These are phyloP conservation scores for Melaleuca alternifolia DNA, from an alignment of 345 rosid species.

Conservation along the genomic window DNA sequence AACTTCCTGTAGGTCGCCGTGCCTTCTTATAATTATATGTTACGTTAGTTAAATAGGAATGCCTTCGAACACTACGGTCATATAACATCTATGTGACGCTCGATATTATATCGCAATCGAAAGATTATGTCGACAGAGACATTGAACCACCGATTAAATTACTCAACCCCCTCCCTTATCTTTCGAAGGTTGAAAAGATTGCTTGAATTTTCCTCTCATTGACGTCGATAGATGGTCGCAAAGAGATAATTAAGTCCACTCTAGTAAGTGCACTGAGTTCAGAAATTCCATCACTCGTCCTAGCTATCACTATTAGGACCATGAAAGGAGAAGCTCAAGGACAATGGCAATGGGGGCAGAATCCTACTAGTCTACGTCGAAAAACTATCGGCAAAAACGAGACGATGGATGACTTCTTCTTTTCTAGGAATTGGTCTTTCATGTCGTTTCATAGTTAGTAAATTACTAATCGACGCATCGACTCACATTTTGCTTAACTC, in stretches of 20 bases:
- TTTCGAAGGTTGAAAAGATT: neutral
- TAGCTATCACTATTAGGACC: neutral
- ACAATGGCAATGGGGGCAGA: neutral
- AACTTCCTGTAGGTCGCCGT: neutral
- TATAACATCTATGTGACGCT: accelerated
- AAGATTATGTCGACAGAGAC: neutral
- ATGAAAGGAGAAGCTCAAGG: neutral
- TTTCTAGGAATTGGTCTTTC: neutral
- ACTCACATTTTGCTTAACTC: neutral
- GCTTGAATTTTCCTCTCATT: neutral
- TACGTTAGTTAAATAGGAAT: neutral
- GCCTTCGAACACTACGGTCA: neutral
- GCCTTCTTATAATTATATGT: neutral
- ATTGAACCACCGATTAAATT: neutral
- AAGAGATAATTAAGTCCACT: neutral
- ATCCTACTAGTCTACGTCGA: too few species aligned
- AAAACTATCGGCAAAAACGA: too few species aligned
- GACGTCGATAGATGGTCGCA: neutral
- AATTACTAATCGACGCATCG: neutral
- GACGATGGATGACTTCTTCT: neutral
- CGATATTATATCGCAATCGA: neutral
- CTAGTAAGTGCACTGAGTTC: neutral
- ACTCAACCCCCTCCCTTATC: neutral
- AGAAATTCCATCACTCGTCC: neutral
- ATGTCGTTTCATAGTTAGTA: neutral